These are phyloP conservation scores for Trichoderma gamsii DNA, from an alignment of 495 filamentous ascomycete species.

Conservation along the genomic window DNA sequence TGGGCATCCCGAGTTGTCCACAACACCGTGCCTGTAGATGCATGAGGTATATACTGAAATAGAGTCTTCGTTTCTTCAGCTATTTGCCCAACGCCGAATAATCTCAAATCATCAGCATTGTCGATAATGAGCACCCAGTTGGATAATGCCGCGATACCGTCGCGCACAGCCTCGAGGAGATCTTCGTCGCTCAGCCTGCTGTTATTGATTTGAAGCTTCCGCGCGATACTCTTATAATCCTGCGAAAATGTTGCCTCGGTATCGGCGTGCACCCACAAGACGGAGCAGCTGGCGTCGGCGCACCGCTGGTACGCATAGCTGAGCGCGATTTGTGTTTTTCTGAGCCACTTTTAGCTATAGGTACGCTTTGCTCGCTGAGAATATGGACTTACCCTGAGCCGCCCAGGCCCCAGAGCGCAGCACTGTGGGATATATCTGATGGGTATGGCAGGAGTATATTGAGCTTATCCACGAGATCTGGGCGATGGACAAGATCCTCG, in stretches of 20 bases:
- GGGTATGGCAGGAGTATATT: neutral
- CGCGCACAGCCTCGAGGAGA: neutral
- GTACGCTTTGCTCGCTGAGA: too few relatives aligned
- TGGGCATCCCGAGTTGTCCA: slow-evolving; percentile 27
- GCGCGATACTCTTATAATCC: neutral
- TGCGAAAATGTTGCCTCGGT: neutral
- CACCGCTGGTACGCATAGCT: neutral
- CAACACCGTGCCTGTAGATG: slow-evolving; percentile 25
- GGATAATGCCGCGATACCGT: neutral
- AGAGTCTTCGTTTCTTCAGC: neutral
- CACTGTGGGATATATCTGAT: neutral
- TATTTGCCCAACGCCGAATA: neutral
- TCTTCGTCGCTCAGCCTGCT: neutral
- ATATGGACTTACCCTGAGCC: neutral
- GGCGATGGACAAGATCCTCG: neutral
- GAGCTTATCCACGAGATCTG: neutral
- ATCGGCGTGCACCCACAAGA: neutral
- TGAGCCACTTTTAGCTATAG: too few relatives aligned
- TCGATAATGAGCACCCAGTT: neutral
- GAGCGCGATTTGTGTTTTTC: neutral
- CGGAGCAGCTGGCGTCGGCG: neutral
- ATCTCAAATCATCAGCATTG: neutral
- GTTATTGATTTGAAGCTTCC: neutral
- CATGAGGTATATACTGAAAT: slow-evolving; percentile 21
- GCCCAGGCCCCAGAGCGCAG: neutral